Base-by-base conservation (phyloP, 2,329 filamentous ascomycete genomes). In the Acarospora socialis region DNA sequence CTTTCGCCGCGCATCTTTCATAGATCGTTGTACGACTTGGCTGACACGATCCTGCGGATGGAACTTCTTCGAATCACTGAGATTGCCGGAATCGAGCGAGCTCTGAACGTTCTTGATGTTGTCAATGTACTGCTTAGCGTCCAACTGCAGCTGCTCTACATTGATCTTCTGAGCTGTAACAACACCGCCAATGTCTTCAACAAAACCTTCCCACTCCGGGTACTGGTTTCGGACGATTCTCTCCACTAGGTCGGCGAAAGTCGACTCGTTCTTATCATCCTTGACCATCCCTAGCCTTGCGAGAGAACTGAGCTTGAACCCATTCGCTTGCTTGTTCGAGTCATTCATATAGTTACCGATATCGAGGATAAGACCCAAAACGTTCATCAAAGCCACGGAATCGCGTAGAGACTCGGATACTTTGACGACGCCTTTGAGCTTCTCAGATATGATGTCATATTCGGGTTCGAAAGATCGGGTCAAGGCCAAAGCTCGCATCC, bases 341-440 rank as follows among this genome's bases (percentile, higher is more conserved):
- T 95, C 90, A 64, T 98, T 98, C 90, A 98, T 98, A 67, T 93
- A 98, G 57, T 98, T 98, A 56, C 90, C 90, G 50, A 98, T 93
- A 55, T 94, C 87, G 47, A 98, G 65, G 56, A 98, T 98, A 40
- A 95, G 68, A 37, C 87, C 86, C 35, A 98, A 72, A 28, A 98
- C 84, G 43, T 92, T 94, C 77, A 95, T 93, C 47, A 98, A 61
- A 16, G 83, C 80, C 16, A 92, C 83, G 1, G 86, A 94, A 51
- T 92, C 84, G 28, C 87, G 73, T 33, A 98, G 62, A 7, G 83
- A 81, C 58, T 95, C 87, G 4, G 86, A 87, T 6, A 93, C 84
- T 18, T 64, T 63, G 21, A 92, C 80, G n/a, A 98, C 74, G 39
- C 90, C 76, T 43, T 77, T 77, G 38, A 95, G 72, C 60, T 90